A percentile compares a stretch with the other conserved stretches of the same genome.
Evolutionary conservation across 345 rosid genomes (phyloP).

Genomic region (Populus ilicifolia): DNA sequence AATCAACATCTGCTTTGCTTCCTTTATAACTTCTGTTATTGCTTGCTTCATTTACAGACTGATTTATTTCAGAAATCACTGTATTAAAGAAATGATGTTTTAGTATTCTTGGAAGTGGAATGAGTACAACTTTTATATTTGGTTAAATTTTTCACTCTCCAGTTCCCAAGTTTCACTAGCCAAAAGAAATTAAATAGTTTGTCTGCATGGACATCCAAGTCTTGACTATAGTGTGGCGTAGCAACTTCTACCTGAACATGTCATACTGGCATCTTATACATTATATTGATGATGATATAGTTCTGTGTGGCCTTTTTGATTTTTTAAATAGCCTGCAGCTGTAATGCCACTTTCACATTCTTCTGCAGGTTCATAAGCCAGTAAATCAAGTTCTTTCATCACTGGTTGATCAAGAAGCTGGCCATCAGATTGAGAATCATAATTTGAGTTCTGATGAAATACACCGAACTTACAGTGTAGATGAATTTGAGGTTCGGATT

Average conservation of each 20-base stretch:
- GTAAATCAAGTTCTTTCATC: constrained; percentile 85
- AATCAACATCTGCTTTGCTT: not conserved
- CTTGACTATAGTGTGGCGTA: not conserved
- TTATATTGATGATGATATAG: not conserved
- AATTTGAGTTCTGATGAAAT: constrained; percentile 72
- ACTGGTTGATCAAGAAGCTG: constrained; percentile 88
- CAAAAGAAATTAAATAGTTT: not conserved
- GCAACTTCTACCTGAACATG: not conserved
- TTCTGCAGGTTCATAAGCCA: constrained; percentile 73
- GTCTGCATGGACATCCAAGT: not conserved
- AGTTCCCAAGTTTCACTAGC: no score
- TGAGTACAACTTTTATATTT: no score
- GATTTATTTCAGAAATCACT: not conserved
- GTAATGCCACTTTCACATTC: constrained; percentile 12
- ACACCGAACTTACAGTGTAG: constrained; percentile 67
- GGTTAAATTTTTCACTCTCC: no score
- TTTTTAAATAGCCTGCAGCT: constrained; percentile 3
- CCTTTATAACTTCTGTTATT: not conserved
- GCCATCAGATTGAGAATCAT: constrained; percentile 83
- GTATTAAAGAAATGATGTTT: not conserved
- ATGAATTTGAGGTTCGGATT: constrained; percentile 89
- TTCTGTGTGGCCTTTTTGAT: not conserved
- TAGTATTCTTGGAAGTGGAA: not conserved
- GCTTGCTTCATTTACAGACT: not conserved
- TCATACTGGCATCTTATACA: no score